Conservation (phyloP, 768 basidiomycete species). For the Tulasnella calospora region DNA sequence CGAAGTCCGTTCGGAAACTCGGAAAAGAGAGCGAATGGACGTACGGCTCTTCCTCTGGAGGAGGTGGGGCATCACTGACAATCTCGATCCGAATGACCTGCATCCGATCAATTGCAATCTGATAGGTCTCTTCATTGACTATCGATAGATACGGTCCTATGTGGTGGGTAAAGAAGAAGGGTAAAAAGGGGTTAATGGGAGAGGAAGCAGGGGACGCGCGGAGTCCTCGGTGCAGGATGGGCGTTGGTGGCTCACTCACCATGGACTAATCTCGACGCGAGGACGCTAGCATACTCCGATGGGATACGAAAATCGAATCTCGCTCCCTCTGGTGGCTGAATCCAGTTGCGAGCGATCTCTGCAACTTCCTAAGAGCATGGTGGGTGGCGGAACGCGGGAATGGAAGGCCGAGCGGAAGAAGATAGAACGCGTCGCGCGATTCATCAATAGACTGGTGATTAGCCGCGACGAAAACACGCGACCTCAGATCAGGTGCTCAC, state of each 20-base stretch:
- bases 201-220: neutral
- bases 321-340: slow-evolving; percentile 76
- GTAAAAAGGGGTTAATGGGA: neutral
- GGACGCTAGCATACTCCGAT: slow-evolving; percentile 79
- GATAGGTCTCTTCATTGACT: slow-evolving; percentile 67
- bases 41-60: slow-evolving; percentile 78
- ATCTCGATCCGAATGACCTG: slow-evolving; percentile 82
- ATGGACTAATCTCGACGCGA: slow-evolving; percentile 44
- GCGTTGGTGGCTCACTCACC: slow-evolving; percentile 15
- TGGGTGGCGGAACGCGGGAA: neutral
- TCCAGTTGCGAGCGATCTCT: slow-evolving; percentile 75
- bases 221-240: slow-evolving; percentile 1
- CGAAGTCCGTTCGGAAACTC: neutral
- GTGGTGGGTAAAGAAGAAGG: neutral
- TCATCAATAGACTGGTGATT: neutral
- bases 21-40: slow-evolving; percentile 34
- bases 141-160: slow-evolving; percentile 69
- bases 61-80: slow-evolving; percentile 77
- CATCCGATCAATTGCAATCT: slow-evolving; percentile 79
- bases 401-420: neutral
- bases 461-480: neutral
- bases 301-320: slow-evolving; percentile 72
- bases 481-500: slow-evolving; percentile 42
- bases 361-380: slow-evolving; percentile 61
- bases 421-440: neutral